Conservation (phyloP, 345 rosid genomes). For the Camelina hispida region DNA sequence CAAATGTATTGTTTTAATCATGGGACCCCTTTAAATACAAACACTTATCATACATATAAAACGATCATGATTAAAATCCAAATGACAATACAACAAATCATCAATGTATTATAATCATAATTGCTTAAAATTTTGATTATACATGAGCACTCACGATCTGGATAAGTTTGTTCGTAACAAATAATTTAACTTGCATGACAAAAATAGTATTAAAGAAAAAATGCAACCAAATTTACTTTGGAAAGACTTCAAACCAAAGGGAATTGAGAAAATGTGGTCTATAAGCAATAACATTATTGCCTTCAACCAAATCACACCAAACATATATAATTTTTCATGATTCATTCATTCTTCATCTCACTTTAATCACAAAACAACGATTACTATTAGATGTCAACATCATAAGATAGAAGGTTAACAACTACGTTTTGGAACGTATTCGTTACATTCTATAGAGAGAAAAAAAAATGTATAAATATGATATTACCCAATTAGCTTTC, state of each 20-base stretch:
- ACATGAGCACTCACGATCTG: neutral
- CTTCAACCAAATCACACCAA: conserved; percentile 45
- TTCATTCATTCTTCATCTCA: neutral
- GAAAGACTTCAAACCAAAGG: conserved; percentile 46
- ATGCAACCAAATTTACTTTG: conserved; percentile 27
- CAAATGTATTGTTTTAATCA: conserved; percentile 26
- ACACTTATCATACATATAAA: neutral
- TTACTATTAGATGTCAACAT: conserved; percentile 27
- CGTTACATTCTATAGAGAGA: conserved; percentile 28
- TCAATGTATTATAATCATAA: neutral
- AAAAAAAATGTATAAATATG: conserved; percentile 36
- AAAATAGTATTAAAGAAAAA: conserved; percentile 9
- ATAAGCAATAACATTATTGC: conserved; percentile 44
- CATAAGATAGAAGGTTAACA: conserved; percentile 37
- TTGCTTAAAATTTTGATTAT: neutral
- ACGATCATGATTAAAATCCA: neutral
- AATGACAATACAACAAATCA: neutral
- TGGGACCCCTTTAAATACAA: conserved; percentile 19
- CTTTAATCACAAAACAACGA: neutral
- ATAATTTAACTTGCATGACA: conserved; percentile 13
- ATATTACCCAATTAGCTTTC: conserved; percentile 20
- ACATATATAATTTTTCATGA: conserved; percentile 17
- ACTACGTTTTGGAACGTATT: conserved; percentile 38
- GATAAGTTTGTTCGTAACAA: conserved; percentile 2
- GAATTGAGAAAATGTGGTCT: conserved; percentile 34